Conservation (phyloP, 177 flowering plant genomes). For the Tripterygium wilfordii region DNA sequence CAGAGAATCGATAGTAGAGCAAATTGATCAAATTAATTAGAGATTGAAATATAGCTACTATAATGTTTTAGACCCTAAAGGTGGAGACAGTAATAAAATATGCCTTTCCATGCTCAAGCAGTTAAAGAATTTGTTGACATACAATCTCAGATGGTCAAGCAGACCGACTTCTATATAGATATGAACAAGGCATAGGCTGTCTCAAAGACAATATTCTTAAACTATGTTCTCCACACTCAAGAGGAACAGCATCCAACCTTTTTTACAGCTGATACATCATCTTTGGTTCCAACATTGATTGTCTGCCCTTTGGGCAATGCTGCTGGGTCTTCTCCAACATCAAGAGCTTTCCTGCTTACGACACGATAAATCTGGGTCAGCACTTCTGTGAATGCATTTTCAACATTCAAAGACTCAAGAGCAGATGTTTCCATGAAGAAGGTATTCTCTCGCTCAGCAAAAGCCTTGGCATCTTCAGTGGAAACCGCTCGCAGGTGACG, state of each 20-base stretch:
- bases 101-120: conserved; percentile 6
- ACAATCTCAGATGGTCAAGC: too few species aligned
- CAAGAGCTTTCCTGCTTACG: conserved; percentile 71
- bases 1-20: too few species aligned
- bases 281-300: conserved; percentile 60
- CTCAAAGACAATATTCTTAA: neutral
- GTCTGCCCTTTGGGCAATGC: conserved; percentile 75
- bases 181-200: conserved; percentile 15
- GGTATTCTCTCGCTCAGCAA: conserved; percentile 67
- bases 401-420: conserved; percentile 71
- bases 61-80: too few species aligned
- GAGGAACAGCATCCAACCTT: conserved; percentile 67
- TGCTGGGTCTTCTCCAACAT: conserved; percentile 64
- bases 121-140: too few species aligned
- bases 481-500: conserved; percentile 77
- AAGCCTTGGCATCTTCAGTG: conserved; percentile 54
- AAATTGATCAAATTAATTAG: too few species aligned
- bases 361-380: conserved; percentile 72
- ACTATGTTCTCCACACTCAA: conserved; percentile 12
- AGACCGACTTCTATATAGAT: too few species aligned
- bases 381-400: conserved; percentile 75
- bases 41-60: too few species aligned
- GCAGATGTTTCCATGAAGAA: conserved; percentile 93
- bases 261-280: conserved; percentile 81
- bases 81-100: too few species aligned